Base-by-base conservation (phyloP, 2,329 filamentous ascomycete species). In the Sphaerostilbella broomeana region DNA sequence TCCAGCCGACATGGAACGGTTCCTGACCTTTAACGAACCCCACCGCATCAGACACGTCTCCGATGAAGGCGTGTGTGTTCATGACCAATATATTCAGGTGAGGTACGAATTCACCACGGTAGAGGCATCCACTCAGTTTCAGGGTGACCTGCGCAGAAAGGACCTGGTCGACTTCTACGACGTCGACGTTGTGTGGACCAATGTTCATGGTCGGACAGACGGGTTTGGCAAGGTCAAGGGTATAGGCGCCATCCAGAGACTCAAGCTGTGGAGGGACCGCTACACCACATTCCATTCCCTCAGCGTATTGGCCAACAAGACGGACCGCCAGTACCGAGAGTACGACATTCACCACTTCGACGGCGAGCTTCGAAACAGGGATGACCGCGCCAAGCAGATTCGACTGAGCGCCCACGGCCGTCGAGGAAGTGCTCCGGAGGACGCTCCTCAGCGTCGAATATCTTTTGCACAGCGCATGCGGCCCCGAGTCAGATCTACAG, bases 121-220 rank as follows among this genome's bases (percentile, higher is more conserved):
- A 34, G 67, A 71, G 33, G 57, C 62, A 13, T 72, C 70, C 1
- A 55, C 67, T 15, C 65, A 63, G 17, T 71, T 74, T 43, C 70
- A 74, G 44, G 60, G 69, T 35, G 69, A 73, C 39, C 48, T 73
- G 25, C 63, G 70, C 16, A 54, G 59, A 20, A 68, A 67, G 49
- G 66, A 72, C 29, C 51, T 74, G 16, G 50, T 74, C 21, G 69
- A 67, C 47, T 73, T 69, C 52, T 73, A 67, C 40, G 70, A 74
- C 42, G 62, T 72, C 21, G 69, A 74, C 44, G 69, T 73, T 8
- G 59, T 70, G 24, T 74, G 70, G 69, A 70, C 69, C 16, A 70
- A 73, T 45, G 53, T 60, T 4, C 67, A 73, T 44, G 59, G 65
- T 32, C 62, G 70, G 26, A 72, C 67, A 3, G 69, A 73, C 51